phyloP scores from a whole-genome alignment of 257 asterid species.

The Osmanthus fragrans region DNA sequence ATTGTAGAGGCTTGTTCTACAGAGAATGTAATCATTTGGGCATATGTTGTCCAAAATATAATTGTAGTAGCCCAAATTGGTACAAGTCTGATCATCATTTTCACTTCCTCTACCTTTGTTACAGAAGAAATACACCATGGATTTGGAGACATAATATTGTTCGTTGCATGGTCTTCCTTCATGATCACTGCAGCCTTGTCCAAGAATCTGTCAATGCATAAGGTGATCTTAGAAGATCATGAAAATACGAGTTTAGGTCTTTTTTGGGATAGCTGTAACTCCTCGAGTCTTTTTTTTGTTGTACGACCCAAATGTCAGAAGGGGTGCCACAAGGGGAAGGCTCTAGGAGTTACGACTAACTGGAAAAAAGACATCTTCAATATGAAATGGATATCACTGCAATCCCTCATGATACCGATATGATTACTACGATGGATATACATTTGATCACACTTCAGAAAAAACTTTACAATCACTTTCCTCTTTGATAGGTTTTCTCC shows the following conservation, averaged over 20 bases:
- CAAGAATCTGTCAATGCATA: conserved; percentile 29
- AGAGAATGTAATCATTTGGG: conserved; percentile 48
- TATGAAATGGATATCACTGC: no score
- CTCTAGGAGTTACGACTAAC: not conserved
- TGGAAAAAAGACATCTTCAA: no score
- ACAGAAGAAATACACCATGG: conserved; percentile 41
- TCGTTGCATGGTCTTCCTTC: conserved; percentile 27
- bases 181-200: conserved; percentile 49
- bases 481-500: no score
- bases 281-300: not conserved
- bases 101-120: conserved; percentile 51
- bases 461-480: no score
- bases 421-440: no score
- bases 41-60: conserved; percentile 45
- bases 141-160: conserved; percentile 20
- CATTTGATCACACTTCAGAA: no score
- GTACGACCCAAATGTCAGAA: no score
- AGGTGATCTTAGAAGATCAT: not conserved
- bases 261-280: not conserved
- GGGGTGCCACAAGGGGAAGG: not conserved
- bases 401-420: no score
- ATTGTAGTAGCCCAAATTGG: conserved; percentile 49
- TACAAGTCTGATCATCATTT: conserved; percentile 38
- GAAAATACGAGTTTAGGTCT: not conserved
- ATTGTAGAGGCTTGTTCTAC: conserved; percentile 48